These are phyloP conservation scores for Wickerhamiella shivajii DNA, from an alignment of 805 yeast genomes.

Conservation along the genomic window DNA sequence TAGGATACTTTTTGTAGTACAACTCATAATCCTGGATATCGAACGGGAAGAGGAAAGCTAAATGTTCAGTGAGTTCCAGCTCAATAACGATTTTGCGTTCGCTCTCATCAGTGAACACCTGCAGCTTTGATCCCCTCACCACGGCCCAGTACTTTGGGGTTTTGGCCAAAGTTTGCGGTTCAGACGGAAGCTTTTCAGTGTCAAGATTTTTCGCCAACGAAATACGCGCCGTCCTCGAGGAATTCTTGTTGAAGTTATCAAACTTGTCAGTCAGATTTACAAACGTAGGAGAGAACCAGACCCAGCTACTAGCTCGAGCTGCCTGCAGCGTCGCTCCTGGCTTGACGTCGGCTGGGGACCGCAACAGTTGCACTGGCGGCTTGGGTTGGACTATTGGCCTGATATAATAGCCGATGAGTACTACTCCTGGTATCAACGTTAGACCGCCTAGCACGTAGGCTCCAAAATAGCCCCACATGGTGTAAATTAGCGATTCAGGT, in stretches of 20 bases:
- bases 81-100: conserved; percentile 60
- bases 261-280: conserved; percentile 37
- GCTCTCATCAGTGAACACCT: conserved; percentile 61
- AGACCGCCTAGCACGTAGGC: conserved; percentile 65
- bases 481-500: too few relatives aligned
- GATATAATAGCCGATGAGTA: conserved; percentile 29
- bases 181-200: conserved; percentile 14
- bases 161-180: conserved; percentile 9
- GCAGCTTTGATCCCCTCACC: conserved; percentile 74
- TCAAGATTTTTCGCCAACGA: conserved; percentile 45
- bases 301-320: conserved; percentile 12
- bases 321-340: conserved; percentile 13
- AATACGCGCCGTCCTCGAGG: conserved; percentile 38
- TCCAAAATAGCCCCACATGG: conserved; percentile 23
- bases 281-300: conserved; percentile 12
- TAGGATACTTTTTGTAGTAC: conserved; percentile 66
- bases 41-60: conserved; percentile 80
- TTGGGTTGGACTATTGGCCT: conserved; percentile 27
- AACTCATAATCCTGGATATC: conserved; percentile 56
- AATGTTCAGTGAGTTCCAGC: conserved; percentile 53
- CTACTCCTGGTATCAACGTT: conserved; percentile 54
- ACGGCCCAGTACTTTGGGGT: conserved; percentile 27
- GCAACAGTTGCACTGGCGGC: conserved; percentile 11
- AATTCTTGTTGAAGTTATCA: conserved; percentile 33
- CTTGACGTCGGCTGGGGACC: conserved; percentile 1